These are phyloP conservation scores for Trichothecium sympodiale DNA, from an alignment of 2,329 filamentous ascomycete genomes.

Conservation along the genomic window DNA sequence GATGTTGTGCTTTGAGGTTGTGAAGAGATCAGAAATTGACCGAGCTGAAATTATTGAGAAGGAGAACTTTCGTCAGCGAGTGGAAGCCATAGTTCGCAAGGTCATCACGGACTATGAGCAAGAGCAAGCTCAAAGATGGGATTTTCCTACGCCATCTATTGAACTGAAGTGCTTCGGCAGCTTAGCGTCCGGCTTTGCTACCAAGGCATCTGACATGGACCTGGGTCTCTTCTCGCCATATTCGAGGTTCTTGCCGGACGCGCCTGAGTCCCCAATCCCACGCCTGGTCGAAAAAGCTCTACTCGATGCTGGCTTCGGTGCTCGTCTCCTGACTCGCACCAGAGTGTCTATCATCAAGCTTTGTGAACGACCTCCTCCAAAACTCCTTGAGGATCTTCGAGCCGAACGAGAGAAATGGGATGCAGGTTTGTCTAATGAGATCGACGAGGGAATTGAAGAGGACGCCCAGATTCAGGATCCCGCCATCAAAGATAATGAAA, in stretches of 20 bases:
- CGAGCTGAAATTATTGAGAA: constrained; percentile 55
- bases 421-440: constrained; percentile 31
- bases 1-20: constrained; percentile 26
- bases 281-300: constrained; percentile 66
- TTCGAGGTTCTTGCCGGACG: constrained; percentile 42
- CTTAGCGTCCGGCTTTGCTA: constrained; percentile 74
- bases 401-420: constrained; percentile 66
- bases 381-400: constrained; percentile 48
- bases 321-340: constrained; percentile 65
- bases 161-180: constrained; percentile 72
- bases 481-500: constrained; percentile 8
- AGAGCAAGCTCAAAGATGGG: constrained; percentile 16
- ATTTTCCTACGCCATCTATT: constrained; percentile 46
- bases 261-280: constrained; percentile 52
- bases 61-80: constrained; percentile 52
- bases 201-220: constrained; percentile 84
- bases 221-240: constrained; percentile 61
- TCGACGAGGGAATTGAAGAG: constrained; percentile 19
- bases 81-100: constrained; percentile 54
- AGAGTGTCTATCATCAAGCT: constrained; percentile 83
- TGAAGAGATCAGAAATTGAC: constrained; percentile 52
- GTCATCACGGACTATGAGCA: constrained; percentile 44
- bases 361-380: constrained; percentile 56
- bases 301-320: constrained; percentile 61
- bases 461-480: constrained; percentile 10